Evolutionary conservation across 2,329 filamentous ascomycete genomes (phyloP), one percentile per base, ranked within the genome.

Genomic region (Bipolaris oryzae): DNA sequence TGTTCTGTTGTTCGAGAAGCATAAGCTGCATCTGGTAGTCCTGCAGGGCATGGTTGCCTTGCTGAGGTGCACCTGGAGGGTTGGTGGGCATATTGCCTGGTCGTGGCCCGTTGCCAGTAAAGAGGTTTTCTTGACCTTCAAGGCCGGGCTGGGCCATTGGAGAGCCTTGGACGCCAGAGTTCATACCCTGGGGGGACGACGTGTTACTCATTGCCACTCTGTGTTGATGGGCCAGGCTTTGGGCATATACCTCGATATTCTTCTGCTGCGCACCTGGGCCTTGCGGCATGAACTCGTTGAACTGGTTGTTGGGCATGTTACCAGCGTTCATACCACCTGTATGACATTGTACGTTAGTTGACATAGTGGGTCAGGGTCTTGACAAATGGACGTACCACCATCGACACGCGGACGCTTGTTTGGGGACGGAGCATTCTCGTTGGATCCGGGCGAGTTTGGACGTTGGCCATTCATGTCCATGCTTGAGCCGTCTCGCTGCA

Each of bases 21-120:
- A 93, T 94, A 72, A 94, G 79, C 74, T 94, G 90, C 90, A 93
- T 93, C 79, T 94, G 90, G 69, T 94, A 94, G 74, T 95, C 90
- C 76, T 93, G 90, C 43, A 94, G 81, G 20, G 90, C 90, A 74
- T 93, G 90, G 73, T 92, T 94, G 76, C 88, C 89, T 51, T 83
- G 66, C 51, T 82, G 66, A 78, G 82, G 60, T 77, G 81, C 70
- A 58, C 77, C 72, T 47, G 74, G 75, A 58, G 81, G 80, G 51
- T 82, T 85, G 66, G 92, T 89, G 58, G 88, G 85, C 71, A 89
- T 89, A 69, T 43, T 53, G 39, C 66, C 65, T 42, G 66, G 59
- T 48, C 72, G 69, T 20, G 67, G 65, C 33, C 64, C 67, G 63
- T 75, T 75, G 58, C 71, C 71, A 38, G 70, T 65, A 56, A 74